Evolutionary conservation across 805 yeast genomes (phyloP), one percentile per base, ranked within the genome.

Genomic region (Kazachstania martiniae): DNA sequence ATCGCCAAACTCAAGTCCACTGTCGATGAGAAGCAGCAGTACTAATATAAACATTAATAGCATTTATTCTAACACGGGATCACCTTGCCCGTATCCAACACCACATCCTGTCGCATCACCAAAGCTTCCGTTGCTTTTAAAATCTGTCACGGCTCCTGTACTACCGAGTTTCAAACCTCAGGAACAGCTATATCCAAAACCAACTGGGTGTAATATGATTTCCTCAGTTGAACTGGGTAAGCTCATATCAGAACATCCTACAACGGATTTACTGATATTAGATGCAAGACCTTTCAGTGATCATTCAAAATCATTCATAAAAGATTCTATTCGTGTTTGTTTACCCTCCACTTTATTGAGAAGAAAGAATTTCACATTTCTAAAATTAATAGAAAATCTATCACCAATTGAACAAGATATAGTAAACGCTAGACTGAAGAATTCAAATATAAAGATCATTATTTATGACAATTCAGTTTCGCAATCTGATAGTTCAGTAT

Each of bases 341-440:
- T 59, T 87, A 10, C 96, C 97, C 2, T 79, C 94, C n/a, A 87
- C 96, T 0, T 62, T 87, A 26, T 60, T 87, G 40, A 81, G 77
- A 51, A 68, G 97, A 41, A 62, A 74, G 21, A 78, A 77, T 33
- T 87, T 82, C 46, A 74, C 75, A 3, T 61, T 87, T 35, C 61
- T 59, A 29, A 66, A 74, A 47, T 74, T 84, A 43, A 58, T 80
- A 16, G 72, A 69, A 31, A 75, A 82, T 19, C 56, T 80, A 31
- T 72, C 83, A 0, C 43, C 56, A 4, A 59, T 60, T 34, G 86
- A 77, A 26, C 50, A 43, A 30, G 9, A 27, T 12, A 16, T 35
- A 13, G 29, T 40, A 24, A 27, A 21, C 6, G 18, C 5, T 12
- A 41, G 34, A 23, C 26, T 40, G 14, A 31, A 27, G 12, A 35